Evolutionary conservation across 179 eudicot species (phyloP).

Genomic region (Actinidia chinensis): DNA sequence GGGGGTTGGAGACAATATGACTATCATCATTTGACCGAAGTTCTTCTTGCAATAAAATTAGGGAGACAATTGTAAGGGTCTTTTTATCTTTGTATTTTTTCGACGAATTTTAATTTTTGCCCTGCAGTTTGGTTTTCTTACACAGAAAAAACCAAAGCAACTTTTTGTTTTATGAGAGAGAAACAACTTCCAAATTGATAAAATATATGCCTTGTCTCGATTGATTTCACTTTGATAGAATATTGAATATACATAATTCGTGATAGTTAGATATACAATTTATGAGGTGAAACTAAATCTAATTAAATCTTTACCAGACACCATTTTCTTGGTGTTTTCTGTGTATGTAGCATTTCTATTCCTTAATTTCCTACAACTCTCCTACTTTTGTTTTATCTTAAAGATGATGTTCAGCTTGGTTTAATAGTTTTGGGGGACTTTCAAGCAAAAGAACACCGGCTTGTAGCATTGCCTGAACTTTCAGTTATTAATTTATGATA

Average conservation of each 20-base stretch:
- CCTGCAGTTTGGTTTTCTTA: background rate
- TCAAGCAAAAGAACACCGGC: no score
- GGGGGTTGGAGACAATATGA: no score
- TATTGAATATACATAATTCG: background rate
- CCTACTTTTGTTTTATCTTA: background rate
- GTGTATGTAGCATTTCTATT: no score
- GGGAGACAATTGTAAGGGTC: slow-evolving; percentile 9
- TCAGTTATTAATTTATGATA: no score
- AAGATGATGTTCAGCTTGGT: background rate
- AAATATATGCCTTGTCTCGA: background rate
- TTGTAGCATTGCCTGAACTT: no score
- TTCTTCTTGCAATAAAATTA: no score
- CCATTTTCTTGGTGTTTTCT: no score
- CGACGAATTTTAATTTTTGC: background rate
- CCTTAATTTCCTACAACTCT: background rate
- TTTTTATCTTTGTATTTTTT: no score
- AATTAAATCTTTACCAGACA: no score
- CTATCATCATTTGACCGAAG: no score
- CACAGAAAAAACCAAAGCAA: background rate
- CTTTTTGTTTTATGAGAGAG: slow-evolving; percentile 2
- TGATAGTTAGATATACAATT: background rate
- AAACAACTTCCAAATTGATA: background rate
- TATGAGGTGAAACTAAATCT: no score
- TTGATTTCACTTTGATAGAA: background rate
- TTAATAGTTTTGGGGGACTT: background rate